Evolutionary conservation across 257 asterid genomes (phyloP), one percentile per base, ranked within the genome.

Genomic region (Solanum ossicruentum): DNA sequence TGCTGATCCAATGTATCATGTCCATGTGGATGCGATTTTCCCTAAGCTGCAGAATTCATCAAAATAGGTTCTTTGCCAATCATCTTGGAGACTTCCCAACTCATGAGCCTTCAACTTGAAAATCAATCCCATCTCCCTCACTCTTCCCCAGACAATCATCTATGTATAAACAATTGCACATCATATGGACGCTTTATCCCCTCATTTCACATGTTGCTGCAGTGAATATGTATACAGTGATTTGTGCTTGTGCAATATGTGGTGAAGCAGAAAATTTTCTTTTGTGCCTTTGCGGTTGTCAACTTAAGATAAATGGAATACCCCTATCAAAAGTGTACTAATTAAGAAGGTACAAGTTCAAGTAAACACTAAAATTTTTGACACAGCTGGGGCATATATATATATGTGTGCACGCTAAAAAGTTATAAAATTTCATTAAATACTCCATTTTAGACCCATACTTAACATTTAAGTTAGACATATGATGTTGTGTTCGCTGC

Each of bases 1-100:
- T 26, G 87, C 83, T 45, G 93, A 93, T 85, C 87, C 91, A 10
- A 28, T 81, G 81, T 86, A 92, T 88, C 95, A 91, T 87, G 78
- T 85, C 80, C 81, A 56, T 41, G 52, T 93, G 52, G 99, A 95
- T 52, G 87, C 92, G 71, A 73, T 91, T 54, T 87, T 86, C 75
- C 92, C 93, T 0, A 86, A 89, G 86, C 86, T 89, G 61, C 85
- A 72, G 10, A 66, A 15, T 47, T 17, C 77, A 66, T 11, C 67
- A 49, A 83, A 83, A 57, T 83, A 83, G 79, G 45, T 12, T 41
- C 55, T 8, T 66, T 72, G 6, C 60, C 60, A 13, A 13, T 73
- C 21, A 36, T 36, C 41, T 36, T 36, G 41, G 41, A 36, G 41
- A 36, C 7, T 36, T 36, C 41, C 41, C 41, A 36, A 36, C 41